Evolutionary conservation across 2,329 filamentous ascomycete species (phyloP), one percentile per base, ranked within the genome.

Genomic region (Sphaceloma murrayae): DNA sequence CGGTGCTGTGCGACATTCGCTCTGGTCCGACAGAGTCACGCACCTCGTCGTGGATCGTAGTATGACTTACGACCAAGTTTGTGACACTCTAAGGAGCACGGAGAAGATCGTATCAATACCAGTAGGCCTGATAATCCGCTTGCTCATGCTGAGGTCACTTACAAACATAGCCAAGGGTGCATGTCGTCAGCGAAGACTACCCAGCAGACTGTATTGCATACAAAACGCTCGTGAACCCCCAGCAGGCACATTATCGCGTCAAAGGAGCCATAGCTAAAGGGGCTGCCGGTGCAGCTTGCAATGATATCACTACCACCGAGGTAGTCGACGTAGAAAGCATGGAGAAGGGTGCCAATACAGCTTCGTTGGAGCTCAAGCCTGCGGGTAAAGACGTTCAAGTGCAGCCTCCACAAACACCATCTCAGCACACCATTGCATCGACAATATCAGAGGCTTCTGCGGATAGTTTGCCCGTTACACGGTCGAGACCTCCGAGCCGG

Each of bases 41-140:
- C 85, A 94, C 62, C 66, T 94, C 38, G 72, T 96, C 47, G 80
- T 86, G 1, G 88, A 95, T 56, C 80, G 77, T 51, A 63, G 63
- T 1, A 63, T 91, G 39, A 66, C 65, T 1, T 88, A 78, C 56
- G 62, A 69, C 3, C 75, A 87, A 46, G 67, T 94, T 5, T 59
- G 79, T 45, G 66, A 63, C 8, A 69, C 74, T 49, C 57, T 86
- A 3, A 69, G 71, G 46, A 39, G n/a, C 9, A 26, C 36, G 2
- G 36, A 40, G 26, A 22, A 22, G 6, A 21, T 67, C 4, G 60
- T 67, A 2, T 51, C 52, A 2, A 53, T 78, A 38, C 70, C 75
- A 16, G 70, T 72, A 4, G n/a, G n/a, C n/a, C n/a, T n/a, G n/a
- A n/a, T n/a, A n/a, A n/a, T n/a, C n/a, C n/a, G n/a, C n/a, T n/a